phyloP scores from a whole-genome alignment of 2,329 filamentous ascomycete species.

The Lanzia echinophila region DNA sequence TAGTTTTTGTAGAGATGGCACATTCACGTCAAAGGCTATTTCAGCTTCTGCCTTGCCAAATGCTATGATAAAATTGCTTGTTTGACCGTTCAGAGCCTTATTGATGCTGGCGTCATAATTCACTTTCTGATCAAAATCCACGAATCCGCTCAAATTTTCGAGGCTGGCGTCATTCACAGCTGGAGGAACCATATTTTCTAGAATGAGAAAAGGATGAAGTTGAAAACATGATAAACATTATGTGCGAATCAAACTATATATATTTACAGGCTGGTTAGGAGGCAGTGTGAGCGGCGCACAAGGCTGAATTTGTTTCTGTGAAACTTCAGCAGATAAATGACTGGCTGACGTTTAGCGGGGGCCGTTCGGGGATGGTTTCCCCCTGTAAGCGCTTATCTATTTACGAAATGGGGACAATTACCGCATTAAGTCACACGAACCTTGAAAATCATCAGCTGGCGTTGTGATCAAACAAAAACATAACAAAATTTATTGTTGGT shows the following conservation, averaged over 20 bases:
- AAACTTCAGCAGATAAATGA: conserved; percentile 6
- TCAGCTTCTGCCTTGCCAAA: conserved; percentile 51
- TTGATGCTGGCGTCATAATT: conserved; percentile 41
- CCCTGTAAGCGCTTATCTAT: conserved; percentile 6
- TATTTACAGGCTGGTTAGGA: not conserved
- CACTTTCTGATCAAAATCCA: conserved; percentile 44
- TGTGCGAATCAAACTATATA: not conserved
- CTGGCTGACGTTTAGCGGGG: conserved; percentile 2
- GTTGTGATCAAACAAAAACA: not conserved
- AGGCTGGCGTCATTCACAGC: conserved; percentile 16
- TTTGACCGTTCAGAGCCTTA: conserved; percentile 35
- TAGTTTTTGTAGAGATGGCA: conserved; percentile 36
- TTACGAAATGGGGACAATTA: not conserved
- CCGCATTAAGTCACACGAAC: conserved; percentile 1
- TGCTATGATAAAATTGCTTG: conserved; percentile 58
- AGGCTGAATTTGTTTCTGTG: conserved; percentile 6
- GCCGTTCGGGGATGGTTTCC: not conserved
- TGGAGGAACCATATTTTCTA: not conserved
- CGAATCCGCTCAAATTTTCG: conserved; percentile 11
- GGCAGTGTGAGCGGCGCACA: conserved; percentile 1
- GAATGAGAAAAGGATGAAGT: not conserved
- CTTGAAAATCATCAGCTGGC: not conserved
- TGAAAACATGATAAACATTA: conserved; percentile 4
- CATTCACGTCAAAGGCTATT: conserved; percentile 48
- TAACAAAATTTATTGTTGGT: not conserved